Evolutionary conservation across 83 land plant genomes (phyloP), one percentile per base, ranked within the genome.

Genomic region (Picea abies): DNA sequence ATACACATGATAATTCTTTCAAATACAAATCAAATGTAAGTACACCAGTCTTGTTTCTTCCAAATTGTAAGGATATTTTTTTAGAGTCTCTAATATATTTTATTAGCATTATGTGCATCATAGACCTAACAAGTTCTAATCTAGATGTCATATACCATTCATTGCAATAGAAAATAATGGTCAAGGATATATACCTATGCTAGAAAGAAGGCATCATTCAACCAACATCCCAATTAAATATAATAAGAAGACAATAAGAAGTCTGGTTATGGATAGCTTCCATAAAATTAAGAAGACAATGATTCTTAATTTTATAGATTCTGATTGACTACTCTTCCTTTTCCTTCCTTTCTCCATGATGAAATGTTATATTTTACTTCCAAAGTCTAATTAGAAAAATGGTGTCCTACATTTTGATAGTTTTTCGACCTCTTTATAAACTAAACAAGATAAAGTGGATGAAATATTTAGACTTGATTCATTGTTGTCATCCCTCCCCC

Each of bases 401-500:
- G 19, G 9, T 71, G 39, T 71, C 8, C 29, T 29, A 29, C 35
- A 19, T 14, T 29, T 68, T 29, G 16, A 67, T 16, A 25, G 35
- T 32, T 29, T 68, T 32, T 17, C 0, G 4, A 66, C 72, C 39
- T 32, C 35, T 37, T 41, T 35, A 0, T 4, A 1, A n/a, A n/a
- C 62, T 44, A 52, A 52, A 76, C 9, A 8, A 25, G 61, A 56
- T 71, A 17, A 17, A 39, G 49, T 41, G 22, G 37, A 76, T 76
- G 60, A 23, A 44, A 76, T 52, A 26, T n/a, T 10, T 56, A 58
- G 70, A 93, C 94, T 90, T 93, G 96, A 82, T 90, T 83, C 26
- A 81, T 84, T 2, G 93, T 79, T 71, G 93, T 87, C 22, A 94
- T 83, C 23, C 76, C 81, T 61, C 96, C 94, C 64, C 94, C 76